These are phyloP conservation scores for Talaromyces trachyspermus DNA, from an alignment of 495 filamentous ascomycete species.

Conservation along the genomic window DNA sequence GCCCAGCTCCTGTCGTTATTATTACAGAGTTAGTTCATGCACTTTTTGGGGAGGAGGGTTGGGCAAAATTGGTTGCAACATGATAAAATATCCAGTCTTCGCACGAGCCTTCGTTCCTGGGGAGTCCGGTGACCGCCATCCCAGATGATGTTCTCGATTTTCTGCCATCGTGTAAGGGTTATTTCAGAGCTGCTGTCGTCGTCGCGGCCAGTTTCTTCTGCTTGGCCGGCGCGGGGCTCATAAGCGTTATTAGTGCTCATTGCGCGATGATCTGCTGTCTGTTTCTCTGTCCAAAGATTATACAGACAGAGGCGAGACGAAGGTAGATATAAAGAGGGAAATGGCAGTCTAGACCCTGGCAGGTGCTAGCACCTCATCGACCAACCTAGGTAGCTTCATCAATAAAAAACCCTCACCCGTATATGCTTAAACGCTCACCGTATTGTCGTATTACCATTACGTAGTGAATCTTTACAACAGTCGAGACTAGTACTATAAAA, in stretches of 20 bases:
- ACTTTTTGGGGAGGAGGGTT: neutral
- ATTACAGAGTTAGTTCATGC: neutral
- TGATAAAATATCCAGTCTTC: constrained; percentile 9
- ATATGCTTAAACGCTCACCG: too few species aligned
- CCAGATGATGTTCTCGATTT: constrained; percentile 9
- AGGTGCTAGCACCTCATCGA: too few species aligned
- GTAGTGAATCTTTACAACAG: too few species aligned
- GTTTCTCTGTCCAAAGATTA: too few species aligned
- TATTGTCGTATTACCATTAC: too few species aligned
- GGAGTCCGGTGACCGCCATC: constrained; percentile 7
- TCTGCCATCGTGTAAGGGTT: constrained; percentile 7
- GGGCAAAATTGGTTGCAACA: neutral
- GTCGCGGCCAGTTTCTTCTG: neutral
- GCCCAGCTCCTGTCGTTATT: constrained; percentile 3
- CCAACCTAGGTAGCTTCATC: too few species aligned
- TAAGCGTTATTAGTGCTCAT: neutral
- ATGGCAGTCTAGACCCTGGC: too few species aligned
- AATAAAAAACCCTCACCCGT: too few species aligned
- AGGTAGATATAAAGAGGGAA: too few species aligned
- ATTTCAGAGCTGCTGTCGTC: neutral
- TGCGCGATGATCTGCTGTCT: neutral
- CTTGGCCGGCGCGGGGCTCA: neutral
- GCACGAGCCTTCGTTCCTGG: constrained; percentile 5
- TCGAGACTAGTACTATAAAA: too few species aligned
- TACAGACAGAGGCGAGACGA: too few species aligned